Base-by-base conservation (phyloP, 495 filamentous ascomycete species). In the Tuber melanosporum region DNA sequence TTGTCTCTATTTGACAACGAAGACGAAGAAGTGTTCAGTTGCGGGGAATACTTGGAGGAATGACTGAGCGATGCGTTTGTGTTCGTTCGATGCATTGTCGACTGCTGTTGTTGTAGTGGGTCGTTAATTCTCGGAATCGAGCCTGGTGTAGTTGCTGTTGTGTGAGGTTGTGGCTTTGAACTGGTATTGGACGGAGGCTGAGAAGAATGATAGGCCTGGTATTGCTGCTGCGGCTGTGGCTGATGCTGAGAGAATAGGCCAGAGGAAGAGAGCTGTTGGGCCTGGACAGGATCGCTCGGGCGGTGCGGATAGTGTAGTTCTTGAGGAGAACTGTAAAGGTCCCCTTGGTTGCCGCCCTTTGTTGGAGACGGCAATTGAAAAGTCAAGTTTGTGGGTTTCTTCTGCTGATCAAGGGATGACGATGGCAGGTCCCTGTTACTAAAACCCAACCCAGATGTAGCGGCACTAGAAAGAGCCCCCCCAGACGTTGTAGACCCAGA, bases 231-330 rank as follows among this genome's bases (percentile, higher is more conserved):
- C 42, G 42, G 42, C 41, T 75, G 80, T 46, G 71, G 74, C 47
- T 76, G 74, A 5, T 76, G 74, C 26, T 77, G 75, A n/a, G 71
- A 36, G 17, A n/a, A 26, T 32, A 75, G 39, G 42, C 39, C 22
- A n/a, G 71, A 42, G 15, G 73, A 52, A 22, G 75, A 52, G 19
- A 72, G 57, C 43, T 79, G 74, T 44, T 79, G 80, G 73, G 70
- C 42, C 32, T 77, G 77, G 45, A 69, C 39, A 66, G 85, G 83
- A 75, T 90, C 87, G 72, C 84, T 85, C 44, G 84, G 83, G 66
- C 84, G 78, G 70, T 84, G 85, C 81, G 84, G 74, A 84, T 71
- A 84, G 85, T 85, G 74, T 77, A 76, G 22, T 76, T 78, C 46
- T 71, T 76, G 70, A 20, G 52, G 78, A 72, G 26, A 77, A 75